phyloP scores from a whole-genome alignment of 495 filamentous ascomycete genomes.

The Haplographium delicatum region DNA sequence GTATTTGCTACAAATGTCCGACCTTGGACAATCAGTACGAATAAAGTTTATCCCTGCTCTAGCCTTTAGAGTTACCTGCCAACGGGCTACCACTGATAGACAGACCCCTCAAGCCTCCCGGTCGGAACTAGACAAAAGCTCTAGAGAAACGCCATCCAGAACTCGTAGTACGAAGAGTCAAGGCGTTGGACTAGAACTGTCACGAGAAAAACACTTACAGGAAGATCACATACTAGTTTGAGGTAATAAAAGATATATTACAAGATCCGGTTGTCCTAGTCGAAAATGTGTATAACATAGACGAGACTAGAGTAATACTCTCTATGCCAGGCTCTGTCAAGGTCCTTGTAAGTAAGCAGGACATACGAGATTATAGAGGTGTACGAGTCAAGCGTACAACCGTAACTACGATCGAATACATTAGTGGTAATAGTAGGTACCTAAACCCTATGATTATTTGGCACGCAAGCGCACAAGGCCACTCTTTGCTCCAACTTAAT shows the following conservation, averaged over 20 bases:
- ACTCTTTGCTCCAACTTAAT: too few species aligned
- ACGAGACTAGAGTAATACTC: constrained; percentile 32
- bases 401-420: constrained; percentile 33
- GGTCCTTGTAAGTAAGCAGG: constrained; percentile 32
- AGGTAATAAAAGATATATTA: constrained; percentile 24
- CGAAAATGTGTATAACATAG: constrained; percentile 32
- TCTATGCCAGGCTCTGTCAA: constrained; percentile 34
- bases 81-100: constrained; percentile 9
- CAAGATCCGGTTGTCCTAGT: constrained; percentile 24
- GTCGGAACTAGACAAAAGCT: constrained; percentile 11
- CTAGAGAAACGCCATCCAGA: constrained; percentile 26
- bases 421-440: constrained; percentile 23
- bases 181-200: too few species aligned
- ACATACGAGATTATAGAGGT: constrained; percentile 21
- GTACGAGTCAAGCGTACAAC: constrained; percentile 17
- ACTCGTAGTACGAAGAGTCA: too few species aligned
- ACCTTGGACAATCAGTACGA: constrained; percentile 8
- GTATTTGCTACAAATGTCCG: constrained; percentile 10
- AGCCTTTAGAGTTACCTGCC: constrained; percentile 13
- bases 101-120: constrained; percentile 6
- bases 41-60: constrained; percentile 12
- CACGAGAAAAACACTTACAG: constrained; percentile 34
- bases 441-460: constrained; percentile 30
- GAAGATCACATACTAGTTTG: constrained; percentile 35
- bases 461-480: constrained; percentile 32